Percentiles rank a stretch among this genome's conserved stretches.
These are phyloP conservation scores for Rhodotorula babjevae DNA, from an alignment of 768 basidiomycete genomes.

Conservation along the genomic window DNA sequence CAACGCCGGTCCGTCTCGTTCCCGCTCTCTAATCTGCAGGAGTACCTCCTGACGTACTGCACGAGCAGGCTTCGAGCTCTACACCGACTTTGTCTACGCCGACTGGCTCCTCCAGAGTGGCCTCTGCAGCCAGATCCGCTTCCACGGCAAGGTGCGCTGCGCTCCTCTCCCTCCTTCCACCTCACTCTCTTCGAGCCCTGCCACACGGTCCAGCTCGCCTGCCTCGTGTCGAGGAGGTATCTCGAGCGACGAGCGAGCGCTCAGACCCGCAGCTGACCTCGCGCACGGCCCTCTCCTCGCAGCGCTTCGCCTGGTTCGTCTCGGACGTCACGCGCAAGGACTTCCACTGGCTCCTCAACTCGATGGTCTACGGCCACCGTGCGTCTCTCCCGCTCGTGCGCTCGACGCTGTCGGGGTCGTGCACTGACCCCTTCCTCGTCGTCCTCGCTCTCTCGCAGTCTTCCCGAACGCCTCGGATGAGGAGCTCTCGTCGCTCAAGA, in stretches of 20 bases:
- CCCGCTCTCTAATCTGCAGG: background rate
- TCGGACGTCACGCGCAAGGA: slow-evolving; percentile 89
- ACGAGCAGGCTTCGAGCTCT: slow-evolving; percentile 57
- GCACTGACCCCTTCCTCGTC: background rate
- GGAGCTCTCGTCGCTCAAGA: slow-evolving; percentile 73
- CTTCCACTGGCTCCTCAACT: slow-evolving; percentile 86
- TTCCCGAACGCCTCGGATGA: slow-evolving; percentile 76
- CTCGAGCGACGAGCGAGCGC: background rate
- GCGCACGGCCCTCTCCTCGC: background rate
- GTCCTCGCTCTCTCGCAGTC: too few species aligned
- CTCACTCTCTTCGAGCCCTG: background rate
- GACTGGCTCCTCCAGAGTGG: slow-evolving; percentile 91
- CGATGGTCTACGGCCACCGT: slow-evolving; percentile 70
- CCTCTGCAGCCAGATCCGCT: slow-evolving; percentile 72
- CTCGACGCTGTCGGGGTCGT: background rate
- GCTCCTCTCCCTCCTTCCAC: background rate
- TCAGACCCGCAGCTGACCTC: background rate
- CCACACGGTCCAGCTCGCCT: too few species aligned
- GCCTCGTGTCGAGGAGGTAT: too few species aligned
- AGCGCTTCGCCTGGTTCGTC: slow-evolving; percentile 87
- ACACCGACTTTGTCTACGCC: slow-evolving; percentile 53
- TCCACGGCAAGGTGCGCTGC: slow-evolving; percentile 67
- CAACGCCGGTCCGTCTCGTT: slow-evolving; percentile 42
- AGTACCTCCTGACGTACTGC: slow-evolving; percentile 47
- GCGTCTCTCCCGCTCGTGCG: background rate